phyloP scores from a whole-genome alignment of 2,329 filamentous ascomycete species.

The Pseudopyricularia javanii region DNA sequence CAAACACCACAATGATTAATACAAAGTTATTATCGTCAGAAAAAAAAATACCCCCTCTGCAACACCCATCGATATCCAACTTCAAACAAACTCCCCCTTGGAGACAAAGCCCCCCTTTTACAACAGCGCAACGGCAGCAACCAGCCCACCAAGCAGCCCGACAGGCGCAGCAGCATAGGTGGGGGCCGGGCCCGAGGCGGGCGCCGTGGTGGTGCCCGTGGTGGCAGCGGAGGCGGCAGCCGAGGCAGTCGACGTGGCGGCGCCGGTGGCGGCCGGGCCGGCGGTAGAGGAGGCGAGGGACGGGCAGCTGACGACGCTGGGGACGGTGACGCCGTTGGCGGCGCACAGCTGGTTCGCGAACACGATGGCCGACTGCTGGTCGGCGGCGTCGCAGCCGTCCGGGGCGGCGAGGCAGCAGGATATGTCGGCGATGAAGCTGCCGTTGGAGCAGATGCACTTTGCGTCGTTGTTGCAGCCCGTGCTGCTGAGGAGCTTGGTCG shows the following conservation, averaged over 20 bases:
- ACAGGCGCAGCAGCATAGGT: constrained; percentile 3
- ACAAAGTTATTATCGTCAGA: no score
- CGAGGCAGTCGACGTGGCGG: constrained; percentile 5
- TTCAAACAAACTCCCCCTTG: no score
- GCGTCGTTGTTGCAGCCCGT: constrained; percentile 21
- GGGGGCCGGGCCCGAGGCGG: constrained; percentile 2
- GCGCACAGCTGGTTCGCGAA: constrained; percentile 19
- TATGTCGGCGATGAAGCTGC: constrained; percentile 25
- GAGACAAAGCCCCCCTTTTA: constrained; percentile 1
- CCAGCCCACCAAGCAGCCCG: constrained; percentile 9
- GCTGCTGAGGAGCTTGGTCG: constrained; percentile 13
- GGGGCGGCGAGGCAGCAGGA: constrained; percentile 19
- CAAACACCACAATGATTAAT: no score
- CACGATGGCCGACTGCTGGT: constrained; percentile 16
- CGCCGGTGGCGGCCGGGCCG: constrained; percentile 4
- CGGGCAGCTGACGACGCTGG: constrained; percentile 16
- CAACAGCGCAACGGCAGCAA: constrained; percentile 11
- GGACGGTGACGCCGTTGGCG: constrained; percentile 18
- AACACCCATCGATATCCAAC: no score
- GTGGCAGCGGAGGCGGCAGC: constrained; percentile 2
- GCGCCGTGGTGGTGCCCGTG: constrained; percentile 5
- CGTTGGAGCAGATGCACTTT: constrained; percentile 28
- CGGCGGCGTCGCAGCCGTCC: constrained; percentile 14
- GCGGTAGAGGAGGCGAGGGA: not conserved
- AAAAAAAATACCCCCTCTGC: no score